phyloP scores from a whole-genome alignment of 495 filamentous ascomycete species.

The Trichoderma orchidacearum region DNA sequence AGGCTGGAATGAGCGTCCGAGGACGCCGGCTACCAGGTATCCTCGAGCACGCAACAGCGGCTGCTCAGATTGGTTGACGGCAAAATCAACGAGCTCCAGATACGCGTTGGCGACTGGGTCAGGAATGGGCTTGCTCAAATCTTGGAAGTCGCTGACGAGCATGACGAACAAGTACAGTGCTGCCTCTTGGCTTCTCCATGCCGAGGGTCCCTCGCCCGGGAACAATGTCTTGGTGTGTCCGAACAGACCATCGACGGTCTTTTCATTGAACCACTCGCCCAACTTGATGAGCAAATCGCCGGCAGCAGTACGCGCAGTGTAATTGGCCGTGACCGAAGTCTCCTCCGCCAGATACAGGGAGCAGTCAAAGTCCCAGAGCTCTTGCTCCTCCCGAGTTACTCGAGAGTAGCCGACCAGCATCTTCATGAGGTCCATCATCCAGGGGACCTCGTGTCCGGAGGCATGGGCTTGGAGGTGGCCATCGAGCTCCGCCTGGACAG shows the following conservation, averaged over 20 bases:
- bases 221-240: conserved; percentile 59
- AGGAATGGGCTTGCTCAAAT: conserved; percentile 52
- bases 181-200: conserved; percentile 61
- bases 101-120: conserved; percentile 55
- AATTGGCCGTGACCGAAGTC: conserved; percentile 89
- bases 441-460: conserved; percentile 45
- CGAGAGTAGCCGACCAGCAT: conserved; percentile 77
- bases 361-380: conserved; percentile 90
- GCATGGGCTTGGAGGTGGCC: conserved; percentile 47
- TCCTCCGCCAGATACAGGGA: conserved; percentile 93
- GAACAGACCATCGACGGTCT: conserved; percentile 59
- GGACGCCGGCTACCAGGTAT: conserved; percentile 64
- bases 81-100: conserved; percentile 62
- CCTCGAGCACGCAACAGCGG: conserved; percentile 69
- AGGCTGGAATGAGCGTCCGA: conserved; percentile 44
- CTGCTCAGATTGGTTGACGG: conserved; percentile 47
- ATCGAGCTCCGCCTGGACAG: conserved; percentile 74
- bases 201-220: conserved; percentile 25
- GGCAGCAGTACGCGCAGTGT: conserved; percentile 82
- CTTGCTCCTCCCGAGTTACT: conserved; percentile 84
- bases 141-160: conserved; percentile 66
- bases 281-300: conserved; percentile 84
- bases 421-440: conserved; percentile 73
- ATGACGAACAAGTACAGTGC: conserved; percentile 70
- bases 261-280: conserved; percentile 70